These are phyloP conservation scores for Aspergillus ochraceus DNA, from an alignment of 2,329 filamentous ascomycete species.

Conservation along the genomic window DNA sequence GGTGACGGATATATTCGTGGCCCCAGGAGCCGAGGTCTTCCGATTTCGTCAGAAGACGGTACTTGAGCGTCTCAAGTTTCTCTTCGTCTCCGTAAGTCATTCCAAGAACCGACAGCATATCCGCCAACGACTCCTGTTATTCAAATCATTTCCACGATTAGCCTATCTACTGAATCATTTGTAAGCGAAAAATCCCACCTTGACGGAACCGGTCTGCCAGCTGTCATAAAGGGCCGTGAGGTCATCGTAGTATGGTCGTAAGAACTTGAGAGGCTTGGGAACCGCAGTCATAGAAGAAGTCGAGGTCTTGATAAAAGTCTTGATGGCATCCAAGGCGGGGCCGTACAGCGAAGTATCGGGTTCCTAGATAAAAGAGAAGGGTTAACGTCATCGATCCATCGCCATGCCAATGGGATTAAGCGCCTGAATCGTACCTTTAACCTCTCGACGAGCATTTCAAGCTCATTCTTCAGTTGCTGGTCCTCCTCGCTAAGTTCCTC, in stretches of 20 bases:
- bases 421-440: slow-evolving; percentile 65
- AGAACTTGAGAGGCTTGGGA: slow-evolving; percentile 96
- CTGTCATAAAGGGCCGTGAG: slow-evolving; percentile 84
- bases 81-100: slow-evolving; percentile 99
- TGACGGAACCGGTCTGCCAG: slow-evolving; percentile 82
- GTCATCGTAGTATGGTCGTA: slow-evolving; percentile 92
- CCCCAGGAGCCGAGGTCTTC: slow-evolving; percentile 96
- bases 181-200: slow-evolving; percentile 54
- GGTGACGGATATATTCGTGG: slow-evolving; percentile 95
- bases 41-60: slow-evolving; percentile 83
- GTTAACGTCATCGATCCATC: slow-evolving; percentile 27
- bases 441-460: slow-evolving; percentile 96
- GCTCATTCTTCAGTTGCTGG: slow-evolving; percentile 94
- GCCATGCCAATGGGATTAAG: slow-evolving; percentile 3
- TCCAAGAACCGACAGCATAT: slow-evolving; percentile 93
- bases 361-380: slow-evolving; percentile 59
- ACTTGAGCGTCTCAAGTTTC: slow-evolving; percentile 93
- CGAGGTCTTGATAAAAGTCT: slow-evolving; percentile 97
- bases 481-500: slow-evolving; percentile 98
- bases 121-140: slow-evolving; percentile 69
- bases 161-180: slow-evolving; percentile 6
- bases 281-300: slow-evolving; percentile 99
- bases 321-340: slow-evolving; percentile 91
- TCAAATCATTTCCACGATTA: slow-evolving; percentile 5
- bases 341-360: slow-evolving; percentile 85